Base-by-base conservation (phyloP, 306 rosid genomes). In the Castanea sativa region DNA sequence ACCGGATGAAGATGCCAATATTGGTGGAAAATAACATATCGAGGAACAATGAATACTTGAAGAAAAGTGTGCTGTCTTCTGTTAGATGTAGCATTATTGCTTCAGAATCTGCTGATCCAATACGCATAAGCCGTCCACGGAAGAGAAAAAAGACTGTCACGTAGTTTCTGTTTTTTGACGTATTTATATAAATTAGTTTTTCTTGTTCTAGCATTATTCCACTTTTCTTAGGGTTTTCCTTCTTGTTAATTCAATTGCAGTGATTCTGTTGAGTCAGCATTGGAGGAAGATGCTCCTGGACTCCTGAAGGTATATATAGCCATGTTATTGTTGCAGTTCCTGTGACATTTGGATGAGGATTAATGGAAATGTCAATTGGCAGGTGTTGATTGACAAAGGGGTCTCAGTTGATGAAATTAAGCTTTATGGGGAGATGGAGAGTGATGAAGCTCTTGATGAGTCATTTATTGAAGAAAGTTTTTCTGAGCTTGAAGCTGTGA, bases 221-320 rank as follows among this genome's bases (percentile, higher is more conserved):
- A 19, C 56, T 56, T 51, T 65, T 77, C 81, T 76, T 60, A 72
- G 25, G 60, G 53, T 73, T 70, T 67, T 55, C 59, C 30, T 27
- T n/a, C 33, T 18, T 79, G 64, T 25, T 52, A 74, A 74, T 69
- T 45, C 52, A 18, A 74, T 83, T 91, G 84, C 89, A 94, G 98
- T 82, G 92, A 92, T 84, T 92, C 97, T 12, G 71, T 92, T 87
- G 79, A 92, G 86, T 85, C 92, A 55, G 97, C 97, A 25, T 80
- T 94, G 55, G 97, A 92, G 84, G 98, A 94, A 84, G 98, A 92
- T 88, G 98, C 95, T 76, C 98, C 98, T 69, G 98, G 98, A 77
- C 98, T 94, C 20, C 84, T 94, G 82, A 89, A 89, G 97, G 98
- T 92, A 85, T 56, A 75, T 8, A 45, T 75, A 69, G 55, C 77